Evolutionary conservation across 2,329 filamentous ascomycete species (phyloP).

Genomic region (Pseudocercospora crystallina): DNA sequence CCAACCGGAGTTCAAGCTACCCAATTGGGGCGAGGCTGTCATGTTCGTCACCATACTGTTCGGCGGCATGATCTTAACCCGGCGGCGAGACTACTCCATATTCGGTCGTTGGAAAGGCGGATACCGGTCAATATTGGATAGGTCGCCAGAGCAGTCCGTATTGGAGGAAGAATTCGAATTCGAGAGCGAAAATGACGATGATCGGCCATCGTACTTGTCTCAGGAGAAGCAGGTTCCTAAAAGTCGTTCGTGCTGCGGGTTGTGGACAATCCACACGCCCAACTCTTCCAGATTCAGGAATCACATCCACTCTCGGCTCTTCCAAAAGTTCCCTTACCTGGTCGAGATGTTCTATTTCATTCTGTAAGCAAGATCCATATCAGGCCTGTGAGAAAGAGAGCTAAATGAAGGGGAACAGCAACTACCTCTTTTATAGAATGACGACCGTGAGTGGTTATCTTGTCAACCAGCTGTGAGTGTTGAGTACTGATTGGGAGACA

Average conservation of each 20-base stretch:
- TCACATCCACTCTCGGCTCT: slow-evolving; percentile 60
- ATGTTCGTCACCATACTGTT: slow-evolving; percentile 54
- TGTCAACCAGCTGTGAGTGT: too few species aligned
- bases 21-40: slow-evolving; percentile 22
- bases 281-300: slow-evolving; percentile 55
- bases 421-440: slow-evolving; percentile 63
- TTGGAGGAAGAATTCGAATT: slow-evolving; percentile 41
- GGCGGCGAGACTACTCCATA: slow-evolving; percentile 47
- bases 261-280: slow-evolving; percentile 41
- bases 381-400: too few species aligned
- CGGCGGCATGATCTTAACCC: slow-evolving; percentile 50
- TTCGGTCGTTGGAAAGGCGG: slow-evolving; percentile 32
- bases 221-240: slow-evolving; percentile 48
- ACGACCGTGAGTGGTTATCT: slow-evolving; percentile 31
- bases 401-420: slow-evolving; percentile 30
- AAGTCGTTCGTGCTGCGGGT: slow-evolving; percentile 53
- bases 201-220: slow-evolving; percentile 15
- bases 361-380: slow-evolving; percentile 34
- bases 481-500: too few species aligned
- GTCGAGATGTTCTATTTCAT: slow-evolving; percentile 75
- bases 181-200: slow-evolving; percentile 38
- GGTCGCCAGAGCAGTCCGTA: slow-evolving; percentile 3
- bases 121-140: slow-evolving; percentile 38
- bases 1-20: slow-evolving; percentile 20
- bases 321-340: slow-evolving; percentile 67